phyloP scores from a whole-genome alignment of 2,329 filamentous ascomycete species.

The Diaporthe citri region DNA sequence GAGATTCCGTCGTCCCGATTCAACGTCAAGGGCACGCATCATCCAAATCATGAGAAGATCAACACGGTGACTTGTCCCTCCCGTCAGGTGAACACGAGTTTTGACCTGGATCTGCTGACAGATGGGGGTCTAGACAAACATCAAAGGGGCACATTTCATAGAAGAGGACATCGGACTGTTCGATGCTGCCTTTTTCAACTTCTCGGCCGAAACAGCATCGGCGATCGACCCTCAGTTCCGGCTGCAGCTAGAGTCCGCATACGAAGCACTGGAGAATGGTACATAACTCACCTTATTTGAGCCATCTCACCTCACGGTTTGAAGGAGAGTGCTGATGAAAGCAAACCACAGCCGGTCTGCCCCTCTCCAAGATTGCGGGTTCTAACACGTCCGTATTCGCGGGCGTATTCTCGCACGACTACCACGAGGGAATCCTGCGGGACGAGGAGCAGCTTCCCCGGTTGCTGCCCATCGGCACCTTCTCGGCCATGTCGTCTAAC shows the following conservation, averaged over 20 bases:
- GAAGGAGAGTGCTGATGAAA: too few species aligned
- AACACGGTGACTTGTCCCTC: background rate
- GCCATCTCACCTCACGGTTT: too few species aligned
- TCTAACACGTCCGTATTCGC: conserved; percentile 51
- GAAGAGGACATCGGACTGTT: background rate
- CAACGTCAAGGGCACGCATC: background rate
- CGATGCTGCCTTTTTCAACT: conserved; percentile 33
- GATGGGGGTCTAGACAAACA: background rate
- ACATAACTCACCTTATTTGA: background rate
- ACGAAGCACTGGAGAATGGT: conserved; percentile 31
- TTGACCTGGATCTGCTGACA: too few species aligned
- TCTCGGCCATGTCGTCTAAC: conserved; percentile 53
- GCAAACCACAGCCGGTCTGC: background rate
- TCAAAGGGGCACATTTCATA: conserved; percentile 21
- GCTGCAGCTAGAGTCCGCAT: conserved; percentile 11
- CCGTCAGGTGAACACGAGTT: too few species aligned
- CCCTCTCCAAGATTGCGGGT: conserved; percentile 45
- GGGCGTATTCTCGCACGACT: conserved; percentile 49
- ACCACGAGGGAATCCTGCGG: conserved; percentile 44
- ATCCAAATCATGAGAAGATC: background rate
- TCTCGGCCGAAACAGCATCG: background rate
- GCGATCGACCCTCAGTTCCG: conserved; percentile 14
- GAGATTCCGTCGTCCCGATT: background rate
- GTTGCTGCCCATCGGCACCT: conserved; percentile 52
- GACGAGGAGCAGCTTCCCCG: conserved; percentile 45